Percentiles rank a stretch among this genome's conserved stretches.
Evolutionary conservation across 1,139 yeast species (phyloP).

Genomic region (Taiozyma onychis): DNA sequence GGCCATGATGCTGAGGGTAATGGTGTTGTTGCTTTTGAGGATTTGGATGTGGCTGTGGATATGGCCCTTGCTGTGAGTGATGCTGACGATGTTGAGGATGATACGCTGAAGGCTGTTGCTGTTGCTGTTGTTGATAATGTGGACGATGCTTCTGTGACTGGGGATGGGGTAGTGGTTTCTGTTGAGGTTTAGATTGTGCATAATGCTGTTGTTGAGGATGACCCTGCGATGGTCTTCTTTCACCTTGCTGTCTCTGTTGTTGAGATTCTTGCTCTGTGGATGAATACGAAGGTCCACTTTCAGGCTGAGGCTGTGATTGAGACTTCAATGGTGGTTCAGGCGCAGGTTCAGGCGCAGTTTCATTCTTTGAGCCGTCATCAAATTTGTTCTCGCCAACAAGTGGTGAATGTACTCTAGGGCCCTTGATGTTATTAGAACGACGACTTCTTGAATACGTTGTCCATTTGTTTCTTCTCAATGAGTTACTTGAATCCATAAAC

Average conservation of each 20-base stretch:
- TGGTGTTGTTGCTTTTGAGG: background rate
- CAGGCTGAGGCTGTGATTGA: background rate
- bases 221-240: background rate
- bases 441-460: conserved; percentile 30
- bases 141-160: background rate
- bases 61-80: background rate
- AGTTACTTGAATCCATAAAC: conserved; percentile 20
- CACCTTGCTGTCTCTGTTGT: background rate
- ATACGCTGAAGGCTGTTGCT: conserved; percentile 2
- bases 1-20: background rate
- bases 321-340: conserved; percentile 3
- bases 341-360: background rate
- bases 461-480: conserved; percentile 31
- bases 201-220: background rate
- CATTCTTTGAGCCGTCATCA: background rate
- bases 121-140: background rate
- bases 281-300: background rate
- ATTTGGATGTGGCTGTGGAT: background rate
- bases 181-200: background rate
- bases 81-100: conserved; percentile 3
- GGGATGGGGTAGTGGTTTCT: background rate
- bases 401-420: conserved; percentile 19
- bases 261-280: background rate
- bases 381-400: conserved; percentile 8
- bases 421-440: conserved; percentile 11